phyloP scores from a whole-genome alignment of 2,329 filamentous ascomycete species.

The Penicillium italicum region DNA sequence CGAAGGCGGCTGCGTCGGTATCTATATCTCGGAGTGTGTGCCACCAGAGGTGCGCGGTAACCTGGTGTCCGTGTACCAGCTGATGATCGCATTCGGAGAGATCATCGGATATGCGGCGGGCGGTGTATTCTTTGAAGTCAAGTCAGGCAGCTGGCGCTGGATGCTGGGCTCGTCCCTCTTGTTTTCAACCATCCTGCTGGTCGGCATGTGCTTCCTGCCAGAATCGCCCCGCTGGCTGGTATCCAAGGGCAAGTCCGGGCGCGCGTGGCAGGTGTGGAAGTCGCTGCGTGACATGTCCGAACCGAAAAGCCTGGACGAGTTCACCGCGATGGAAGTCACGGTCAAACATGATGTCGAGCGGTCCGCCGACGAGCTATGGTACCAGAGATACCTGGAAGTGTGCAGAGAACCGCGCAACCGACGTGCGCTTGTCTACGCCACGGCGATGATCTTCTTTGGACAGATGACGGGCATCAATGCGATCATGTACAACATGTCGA shows the following conservation, averaged over 20 bases:
- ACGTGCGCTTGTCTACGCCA: background rate
- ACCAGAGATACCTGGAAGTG: background rate
- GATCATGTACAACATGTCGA: slow-evolving; percentile 4
- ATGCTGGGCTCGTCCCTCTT: slow-evolving; percentile 69
- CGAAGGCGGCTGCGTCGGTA: background rate
- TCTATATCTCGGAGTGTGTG: background rate
- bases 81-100: background rate
- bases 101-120: background rate
- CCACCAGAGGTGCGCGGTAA: background rate
- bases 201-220: slow-evolving; percentile 37
- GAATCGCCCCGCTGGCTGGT: background rate
- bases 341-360: background rate
- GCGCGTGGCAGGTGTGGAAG: background rate
- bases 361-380: background rate
- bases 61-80: background rate
- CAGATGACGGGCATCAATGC: slow-evolving; percentile 1
- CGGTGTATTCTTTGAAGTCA: slow-evolving; percentile 64
- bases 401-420: background rate
- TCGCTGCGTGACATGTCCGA: background rate
- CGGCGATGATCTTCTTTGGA: slow-evolving; percentile 29
- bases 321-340: background rate
- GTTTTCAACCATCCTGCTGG: slow-evolving; percentile 61
- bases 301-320: background rate
- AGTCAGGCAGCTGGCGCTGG: slow-evolving; percentile 67
- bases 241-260: background rate